phyloP scores from a whole-genome alignment of 192 early-diverging fungal genomes.

The Phycomyces blakesleeanus region DNA sequence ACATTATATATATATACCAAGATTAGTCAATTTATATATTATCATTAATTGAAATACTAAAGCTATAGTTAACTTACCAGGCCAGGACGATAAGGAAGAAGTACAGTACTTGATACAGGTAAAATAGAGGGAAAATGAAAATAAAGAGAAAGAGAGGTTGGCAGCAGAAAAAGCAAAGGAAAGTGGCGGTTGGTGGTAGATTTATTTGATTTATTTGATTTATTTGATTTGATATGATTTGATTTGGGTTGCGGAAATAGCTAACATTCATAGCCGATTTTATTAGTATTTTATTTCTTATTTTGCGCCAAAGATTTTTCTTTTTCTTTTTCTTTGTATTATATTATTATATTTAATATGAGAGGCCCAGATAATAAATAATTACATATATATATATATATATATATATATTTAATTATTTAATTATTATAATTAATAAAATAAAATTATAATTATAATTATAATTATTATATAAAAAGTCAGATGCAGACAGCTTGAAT shows the following conservation, averaged over 20 bases:
- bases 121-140: background rate
- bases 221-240: background rate
- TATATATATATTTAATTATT: too few species aligned
- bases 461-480: background rate
- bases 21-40: background rate
- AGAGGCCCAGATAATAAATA: too few species aligned
- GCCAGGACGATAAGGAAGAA: too few species aligned
- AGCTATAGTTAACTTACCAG: too few species aligned
- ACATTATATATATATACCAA: conserved; percentile 1
- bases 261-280: too few species aligned
- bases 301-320: conserved; percentile 4
- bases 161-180: background rate
- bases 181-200: background rate
- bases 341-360: too few species aligned
- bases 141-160: conserved; percentile 1
- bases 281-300: background rate
- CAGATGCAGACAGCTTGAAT: background rate
- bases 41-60: too few species aligned
- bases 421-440: too few species aligned
- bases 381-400: too few species aligned
- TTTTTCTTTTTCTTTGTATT: too few species aligned
- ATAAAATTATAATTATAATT: too few species aligned
- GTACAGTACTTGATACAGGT: background rate
- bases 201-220: background rate
- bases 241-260: background rate